These are phyloP conservation scores for Effrenium voratum DNA, from an alignment of 73 alveolate species.

Conservation along the genomic window DNA sequence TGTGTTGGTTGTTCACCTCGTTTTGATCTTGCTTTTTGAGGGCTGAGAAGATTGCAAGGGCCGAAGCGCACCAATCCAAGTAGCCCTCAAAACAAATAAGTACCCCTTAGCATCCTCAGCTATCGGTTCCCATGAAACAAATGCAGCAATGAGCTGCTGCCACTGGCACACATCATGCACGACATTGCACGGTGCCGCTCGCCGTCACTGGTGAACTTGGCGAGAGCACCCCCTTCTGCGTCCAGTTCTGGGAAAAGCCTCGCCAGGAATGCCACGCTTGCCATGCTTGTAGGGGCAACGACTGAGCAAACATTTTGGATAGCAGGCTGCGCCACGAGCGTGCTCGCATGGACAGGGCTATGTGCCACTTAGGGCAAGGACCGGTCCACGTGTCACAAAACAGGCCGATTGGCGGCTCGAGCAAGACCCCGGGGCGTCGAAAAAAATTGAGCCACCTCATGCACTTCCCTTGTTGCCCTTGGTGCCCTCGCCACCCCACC, in stretches of 20 bases:
- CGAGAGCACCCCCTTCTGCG: conserved; percentile 24
- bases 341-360: background rate
- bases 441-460: no score
- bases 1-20: no score
- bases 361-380: no score
- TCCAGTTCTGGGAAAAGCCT: conserved; percentile 83
- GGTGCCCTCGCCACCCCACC: background rate
- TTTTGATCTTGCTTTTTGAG: no score
- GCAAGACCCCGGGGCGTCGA: no score
- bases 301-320: no score
- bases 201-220: background rate
- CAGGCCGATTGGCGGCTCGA: no score
- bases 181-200: conserved; percentile 79
- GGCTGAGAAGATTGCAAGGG: no score
- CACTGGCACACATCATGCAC: conserved; percentile 27
- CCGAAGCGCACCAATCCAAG: background rate
- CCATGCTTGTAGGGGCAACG: no score
- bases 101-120: background rate
- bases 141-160: background rate
- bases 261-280: no score
- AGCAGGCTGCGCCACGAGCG: background rate
- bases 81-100: background rate
- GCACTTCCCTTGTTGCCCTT: background rate
- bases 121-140: background rate
- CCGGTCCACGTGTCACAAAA: no score